A percentile compares a stretch with the other conserved stretches of the same genome.
Evolutionary conservation across 441 rosid genomes (phyloP).

Genomic region (Omphalea diandra): DNA sequence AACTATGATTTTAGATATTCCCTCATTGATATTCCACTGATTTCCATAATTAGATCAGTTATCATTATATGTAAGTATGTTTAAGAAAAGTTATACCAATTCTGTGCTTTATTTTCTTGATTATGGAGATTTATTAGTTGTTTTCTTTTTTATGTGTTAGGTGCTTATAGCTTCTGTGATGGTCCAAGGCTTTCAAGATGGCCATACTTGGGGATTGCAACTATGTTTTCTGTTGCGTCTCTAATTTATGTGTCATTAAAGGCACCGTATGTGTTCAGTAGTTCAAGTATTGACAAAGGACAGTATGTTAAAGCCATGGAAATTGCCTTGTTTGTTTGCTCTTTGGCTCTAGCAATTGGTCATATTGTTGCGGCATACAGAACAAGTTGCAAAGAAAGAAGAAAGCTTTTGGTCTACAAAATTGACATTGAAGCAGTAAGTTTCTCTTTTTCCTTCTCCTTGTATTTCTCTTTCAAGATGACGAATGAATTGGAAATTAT

Average conservation of each 20-base stretch:
- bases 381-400: slow-evolving; percentile 87
- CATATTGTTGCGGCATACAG: slow-evolving; percentile 73
- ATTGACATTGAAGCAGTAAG: slow-evolving; percentile 98
- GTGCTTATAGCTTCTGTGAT: slow-evolving; percentile 81
- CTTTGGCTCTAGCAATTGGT: slow-evolving; percentile 59
- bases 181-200: slow-evolving; percentile 76
- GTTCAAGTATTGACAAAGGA: slow-evolving; percentile 33
- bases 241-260: slow-evolving; percentile 71
- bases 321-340: slow-evolving; percentile 63
- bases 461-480: not conserved
- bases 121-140: not conserved
- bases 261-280: slow-evolving; percentile 67
- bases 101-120: not conserved
- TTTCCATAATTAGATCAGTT: slow-evolving; percentile 72
- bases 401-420: slow-evolving; percentile 88
- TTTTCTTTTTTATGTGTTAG: slow-evolving; percentile 27
- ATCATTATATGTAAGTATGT: slow-evolving; percentile 74
- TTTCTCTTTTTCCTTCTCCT: slow-evolving; percentile 15
- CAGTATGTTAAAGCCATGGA: slow-evolving; percentile 54
- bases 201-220: slow-evolving; percentile 73
- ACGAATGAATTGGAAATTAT: not conserved
- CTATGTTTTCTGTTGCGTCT: slow-evolving; percentile 61
- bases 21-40: slow-evolving; percentile 75
- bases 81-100: not conserved
- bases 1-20: slow-evolving; percentile 80